Evolutionary conservation across 1,139 yeast genomes (phyloP).

Genomic region (Zygosaccharomyces sapae): DNA sequence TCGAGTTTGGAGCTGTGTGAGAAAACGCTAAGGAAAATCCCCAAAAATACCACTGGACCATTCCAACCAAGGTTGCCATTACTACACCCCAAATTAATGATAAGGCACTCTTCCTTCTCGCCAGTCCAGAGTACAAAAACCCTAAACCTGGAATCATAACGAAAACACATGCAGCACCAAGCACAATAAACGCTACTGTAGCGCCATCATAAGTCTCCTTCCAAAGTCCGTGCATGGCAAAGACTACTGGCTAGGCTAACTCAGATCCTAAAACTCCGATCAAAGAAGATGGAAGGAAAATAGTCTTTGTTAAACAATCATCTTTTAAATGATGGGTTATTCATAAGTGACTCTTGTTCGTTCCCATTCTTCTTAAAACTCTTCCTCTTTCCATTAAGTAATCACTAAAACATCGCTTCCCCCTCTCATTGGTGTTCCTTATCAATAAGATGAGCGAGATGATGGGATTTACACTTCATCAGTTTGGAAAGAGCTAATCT

Average conservation of each 20-base stretch:
- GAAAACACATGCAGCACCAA: slow-evolving; percentile 71
- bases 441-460: slow-evolving; percentile 5
- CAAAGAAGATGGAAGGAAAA: not conserved
- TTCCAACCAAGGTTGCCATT: slow-evolving; percentile 75
- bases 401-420: slow-evolving; percentile 2
- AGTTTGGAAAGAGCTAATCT: not conserved
- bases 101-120: slow-evolving; percentile 85
- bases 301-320: not conserved
- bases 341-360: not conserved
- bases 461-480: slow-evolving; percentile 3
- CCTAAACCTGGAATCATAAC: slow-evolving; percentile 96
- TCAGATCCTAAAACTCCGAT: not conserved
- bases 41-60: slow-evolving; percentile 97
- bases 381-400: not conserved
- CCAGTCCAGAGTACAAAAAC: slow-evolving; percentile 85
- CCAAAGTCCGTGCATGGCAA: slow-evolving; percentile 23
- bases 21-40: slow-evolving; percentile 91
- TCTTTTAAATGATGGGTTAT: not conserved
- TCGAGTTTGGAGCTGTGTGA: slow-evolving; percentile 59
- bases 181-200: slow-evolving; percentile 46
- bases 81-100: slow-evolving; percentile 82
- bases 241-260: not conserved
- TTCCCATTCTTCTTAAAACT: not conserved
- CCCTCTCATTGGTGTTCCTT: slow-evolving; percentile 5
- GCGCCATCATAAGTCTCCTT: slow-evolving; percentile 47